These are phyloP conservation scores for Neofusicoccum ribis DNA, from an alignment of 2,329 filamentous ascomycete genomes.

Conservation along the genomic window DNA sequence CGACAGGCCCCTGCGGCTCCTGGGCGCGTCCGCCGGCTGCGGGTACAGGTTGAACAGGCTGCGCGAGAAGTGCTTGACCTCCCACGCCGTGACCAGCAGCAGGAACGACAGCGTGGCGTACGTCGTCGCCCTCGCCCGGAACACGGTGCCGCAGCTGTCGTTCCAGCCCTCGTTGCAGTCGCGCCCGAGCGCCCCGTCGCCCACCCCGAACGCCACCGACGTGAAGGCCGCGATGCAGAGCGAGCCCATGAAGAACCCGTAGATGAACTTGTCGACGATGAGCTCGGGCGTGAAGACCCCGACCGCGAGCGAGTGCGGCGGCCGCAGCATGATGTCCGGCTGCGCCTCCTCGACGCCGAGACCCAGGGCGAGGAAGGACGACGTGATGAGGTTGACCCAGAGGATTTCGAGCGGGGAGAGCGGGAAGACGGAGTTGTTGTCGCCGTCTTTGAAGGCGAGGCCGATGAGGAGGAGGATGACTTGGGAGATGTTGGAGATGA, in stretches of 20 bases:
- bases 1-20: slow-evolving; percentile 24
- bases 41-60: slow-evolving; percentile 49
- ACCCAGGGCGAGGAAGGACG: slow-evolving; percentile 49
- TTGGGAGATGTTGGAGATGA: slow-evolving; percentile 51
- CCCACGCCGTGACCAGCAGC: slow-evolving; percentile 49
- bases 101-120: slow-evolving; percentile 48
- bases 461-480: slow-evolving; percentile 50
- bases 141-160: slow-evolving; percentile 43
- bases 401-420: slow-evolving; percentile 50
- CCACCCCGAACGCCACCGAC: slow-evolving; percentile 46
- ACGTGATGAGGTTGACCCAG: slow-evolving; percentile 51
- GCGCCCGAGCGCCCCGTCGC: slow-evolving; percentile 43
- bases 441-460: slow-evolving; percentile 47
- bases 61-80: slow-evolving; percentile 48
- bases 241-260: slow-evolving; percentile 47
- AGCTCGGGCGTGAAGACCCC: slow-evolving; percentile 49
- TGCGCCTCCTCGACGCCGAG: slow-evolving; percentile 49
- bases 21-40: slow-evolving; percentile 22
- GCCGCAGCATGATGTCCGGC: slow-evolving; percentile 48
- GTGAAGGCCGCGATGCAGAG: slow-evolving; percentile 48
- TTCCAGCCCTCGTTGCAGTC: slow-evolving; percentile 49
- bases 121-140: slow-evolving; percentile 47
- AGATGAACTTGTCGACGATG: slow-evolving; percentile 51
- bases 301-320: slow-evolving; percentile 44
- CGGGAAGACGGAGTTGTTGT: slow-evolving; percentile 47